Evolutionary conservation across 495 filamentous ascomycete species (phyloP), one percentile per base, ranked within the genome.

Genomic region (Aspergillus conjunctus): DNA sequence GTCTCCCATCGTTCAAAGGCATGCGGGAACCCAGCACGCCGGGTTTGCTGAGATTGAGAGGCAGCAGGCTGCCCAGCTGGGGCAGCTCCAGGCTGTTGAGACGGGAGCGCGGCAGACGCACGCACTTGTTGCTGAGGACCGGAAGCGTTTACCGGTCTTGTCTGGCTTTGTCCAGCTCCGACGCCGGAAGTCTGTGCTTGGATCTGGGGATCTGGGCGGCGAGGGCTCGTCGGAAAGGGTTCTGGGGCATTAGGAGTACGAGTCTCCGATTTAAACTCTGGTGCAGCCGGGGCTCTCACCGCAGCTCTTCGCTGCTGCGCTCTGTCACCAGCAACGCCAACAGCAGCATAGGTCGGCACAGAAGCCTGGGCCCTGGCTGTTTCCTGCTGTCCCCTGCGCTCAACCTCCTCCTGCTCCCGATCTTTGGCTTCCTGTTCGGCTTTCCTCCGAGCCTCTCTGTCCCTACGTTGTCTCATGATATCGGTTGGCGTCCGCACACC

Each of bases 1-100:
- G 88, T 91, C 65, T 98, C 94, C 94, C 95, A 98, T 44, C 94
- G 85, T 71, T 98, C 93, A 64, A 98, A 98, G 1, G 94, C 94
- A 75, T 98, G 95, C 15, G 95, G 94, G 71, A 98, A 96, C 3
- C 88, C 76, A 17, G 73, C 72, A 31, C 80, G 79, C 43, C 68
- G 69, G 45, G 69, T 70, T 49, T 77, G 66, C 30, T 63, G 62
- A 22, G 56, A 9, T 32, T 59, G 60, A 21, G 61, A 34, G 30
- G 50, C 34, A 26, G 51, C 58, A 20, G 53, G 61, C 30, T 57
- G 64, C 44, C 57, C 46, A 6, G 58, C 8, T 10, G 39, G 30
- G 4, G 53, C 17, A 2, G 39, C 65, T 48, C 66, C 66, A 44
- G 71, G 61, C 66, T 74, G 77, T 18, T 51, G 64, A 14, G 56